Conservation (phyloP, 2,329 filamentous ascomycete species). For the Balansia obtecta region DNA sequence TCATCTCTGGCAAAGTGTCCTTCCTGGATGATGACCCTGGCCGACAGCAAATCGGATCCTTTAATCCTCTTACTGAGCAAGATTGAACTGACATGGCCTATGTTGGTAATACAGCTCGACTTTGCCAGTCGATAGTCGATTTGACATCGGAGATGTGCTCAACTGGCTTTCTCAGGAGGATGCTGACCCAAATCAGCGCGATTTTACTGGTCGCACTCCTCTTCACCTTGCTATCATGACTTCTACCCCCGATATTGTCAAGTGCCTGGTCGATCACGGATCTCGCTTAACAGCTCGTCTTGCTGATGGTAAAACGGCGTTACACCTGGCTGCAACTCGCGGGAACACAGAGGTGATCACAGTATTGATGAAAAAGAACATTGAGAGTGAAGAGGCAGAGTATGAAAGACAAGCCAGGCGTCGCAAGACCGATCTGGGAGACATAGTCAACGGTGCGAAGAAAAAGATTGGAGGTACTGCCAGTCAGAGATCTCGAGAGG, state of each 20-base stretch:
- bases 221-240: conserved; percentile 62
- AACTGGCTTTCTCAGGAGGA: conserved; percentile 58
- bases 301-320: conserved; percentile 66
- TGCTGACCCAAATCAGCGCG: conserved; percentile 58
- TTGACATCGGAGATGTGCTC: conserved; percentile 55
- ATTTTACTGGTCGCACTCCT: conserved; percentile 68
- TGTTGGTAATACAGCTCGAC: conserved; percentile 60
- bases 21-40: conserved; percentile 77
- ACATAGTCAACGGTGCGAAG: conserved; percentile 10
- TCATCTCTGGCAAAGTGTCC: conserved; percentile 58
- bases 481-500: background rate
- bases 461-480: conserved; percentile 1
- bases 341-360: conserved; percentile 59
- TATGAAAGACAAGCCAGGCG: conserved; percentile 42
- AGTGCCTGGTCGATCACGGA: conserved; percentile 57
- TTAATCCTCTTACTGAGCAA: conserved; percentile 68
- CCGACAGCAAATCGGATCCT: conserved; percentile 56
- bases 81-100: conserved; percentile 93
- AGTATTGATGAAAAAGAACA: conserved; percentile 61
- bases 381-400: conserved; percentile 60
- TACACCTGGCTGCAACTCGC: conserved; percentile 68
- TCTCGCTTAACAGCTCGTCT: conserved; percentile 62
- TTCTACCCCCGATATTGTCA: conserved; percentile 58
- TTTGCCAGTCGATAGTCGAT: conserved; percentile 75
- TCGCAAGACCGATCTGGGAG: conserved; percentile 21